These are phyloP conservation scores for Anethum foeniculum DNA, from an alignment of 140 eudicot species.

Conservation along the genomic window DNA sequence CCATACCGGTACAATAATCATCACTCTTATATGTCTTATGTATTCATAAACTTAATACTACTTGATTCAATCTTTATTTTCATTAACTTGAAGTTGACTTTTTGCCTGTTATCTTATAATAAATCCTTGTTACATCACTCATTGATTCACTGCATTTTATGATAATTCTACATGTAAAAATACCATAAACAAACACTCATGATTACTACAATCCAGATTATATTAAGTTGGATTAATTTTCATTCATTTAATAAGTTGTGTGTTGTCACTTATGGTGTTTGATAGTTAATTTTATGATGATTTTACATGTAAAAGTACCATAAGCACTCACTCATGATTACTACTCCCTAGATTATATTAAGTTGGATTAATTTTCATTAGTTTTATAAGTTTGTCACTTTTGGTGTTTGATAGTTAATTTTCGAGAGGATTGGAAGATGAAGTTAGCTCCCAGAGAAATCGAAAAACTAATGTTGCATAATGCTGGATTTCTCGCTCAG, in stretches of 20 bases:
- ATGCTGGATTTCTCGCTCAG: conserved; percentile 23
- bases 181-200: background rate
- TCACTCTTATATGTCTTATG: too few species aligned
- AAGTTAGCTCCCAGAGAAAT: conserved; percentile 9
- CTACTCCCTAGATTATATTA: background rate
- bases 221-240: background rate
- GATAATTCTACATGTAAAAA: background rate
- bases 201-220: background rate
- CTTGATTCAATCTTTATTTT: background rate
- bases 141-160: background rate
- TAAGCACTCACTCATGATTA: background rate
- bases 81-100: background rate
- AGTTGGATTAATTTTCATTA: background rate
- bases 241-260: background rate
- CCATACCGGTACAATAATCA: background rate
- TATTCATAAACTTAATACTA: background rate
- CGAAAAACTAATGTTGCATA: conserved; percentile 11
- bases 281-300: background rate
- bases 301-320: background rate
- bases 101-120: background rate
- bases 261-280: background rate
- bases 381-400: background rate
- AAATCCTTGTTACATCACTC: background rate
- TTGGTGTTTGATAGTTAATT: background rate
- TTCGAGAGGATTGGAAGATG: background rate